These are phyloP conservation scores for Metschnikowia reukaufii DNA, from an alignment of 805 yeast species.

Conservation along the genomic window DNA sequence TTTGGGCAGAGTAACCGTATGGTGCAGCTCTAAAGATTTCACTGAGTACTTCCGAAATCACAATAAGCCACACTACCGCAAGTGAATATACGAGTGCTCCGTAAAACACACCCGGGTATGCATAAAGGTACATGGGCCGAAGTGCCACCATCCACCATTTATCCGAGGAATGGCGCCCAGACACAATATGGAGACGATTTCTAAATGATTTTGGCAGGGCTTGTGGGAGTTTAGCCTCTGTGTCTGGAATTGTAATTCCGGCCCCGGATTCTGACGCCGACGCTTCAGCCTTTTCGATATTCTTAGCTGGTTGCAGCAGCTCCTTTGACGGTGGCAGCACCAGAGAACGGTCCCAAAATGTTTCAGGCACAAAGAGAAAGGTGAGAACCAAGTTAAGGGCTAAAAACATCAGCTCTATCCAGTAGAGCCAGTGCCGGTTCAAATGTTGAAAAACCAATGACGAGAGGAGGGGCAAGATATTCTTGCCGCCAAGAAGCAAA, in stretches of 20 bases:
- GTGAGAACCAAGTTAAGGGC: conserved; percentile 47
- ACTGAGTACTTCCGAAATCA: conserved; percentile 56
- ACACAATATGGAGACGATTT: conserved; percentile 39
- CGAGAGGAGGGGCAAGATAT: conserved; percentile 55
- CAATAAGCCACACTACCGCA: conserved; percentile 64
- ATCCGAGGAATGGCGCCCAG: conserved; percentile 52
- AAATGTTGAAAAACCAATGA: conserved; percentile 50
- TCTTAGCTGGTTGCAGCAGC: neutral
- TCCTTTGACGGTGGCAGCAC: neutral
- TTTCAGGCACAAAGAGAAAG: conserved; percentile 60
- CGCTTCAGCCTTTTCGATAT: no score
- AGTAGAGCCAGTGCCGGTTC: conserved; percentile 61
- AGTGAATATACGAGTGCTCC: conserved; percentile 53
- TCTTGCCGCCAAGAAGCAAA: conserved; percentile 60
- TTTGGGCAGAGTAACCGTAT: conserved; percentile 45
- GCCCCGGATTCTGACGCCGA: no score
- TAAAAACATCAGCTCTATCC: conserved; percentile 55
- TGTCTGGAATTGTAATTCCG: neutral
- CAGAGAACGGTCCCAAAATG: conserved; percentile 55
- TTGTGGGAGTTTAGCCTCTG: no score
- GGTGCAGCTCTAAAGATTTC: conserved; percentile 47
- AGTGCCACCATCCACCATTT: conserved; percentile 55
- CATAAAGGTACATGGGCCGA: conserved; percentile 51
- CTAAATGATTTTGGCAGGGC: conserved; percentile 22
- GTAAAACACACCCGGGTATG: conserved; percentile 53